Percentiles rank a stretch among this genome's conserved stretches.
Evolutionary conservation across 164 flowering plant species (phyloP).

Genomic region (Tinospora cordifolia): DNA sequence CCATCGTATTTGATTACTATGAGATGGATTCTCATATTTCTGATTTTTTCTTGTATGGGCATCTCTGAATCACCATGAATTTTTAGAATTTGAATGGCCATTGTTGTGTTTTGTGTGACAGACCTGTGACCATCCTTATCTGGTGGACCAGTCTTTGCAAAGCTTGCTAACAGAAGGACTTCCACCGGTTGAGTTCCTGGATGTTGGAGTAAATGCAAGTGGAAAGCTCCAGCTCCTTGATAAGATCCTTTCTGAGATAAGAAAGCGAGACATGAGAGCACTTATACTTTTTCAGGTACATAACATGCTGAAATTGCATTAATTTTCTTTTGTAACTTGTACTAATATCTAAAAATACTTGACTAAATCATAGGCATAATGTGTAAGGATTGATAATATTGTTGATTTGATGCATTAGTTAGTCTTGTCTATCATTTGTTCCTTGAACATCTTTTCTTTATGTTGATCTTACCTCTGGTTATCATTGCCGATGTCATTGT

Average conservation of each 20-base stretch:
- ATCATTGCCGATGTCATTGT: not conserved
- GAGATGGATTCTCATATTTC: not conserved
- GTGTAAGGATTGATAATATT: not conserved
- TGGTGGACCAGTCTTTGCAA: conserved; percentile 46
- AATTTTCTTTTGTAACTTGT: not conserved
- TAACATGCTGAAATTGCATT: not conserved
- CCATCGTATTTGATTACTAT: not conserved
- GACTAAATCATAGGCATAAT: not conserved
- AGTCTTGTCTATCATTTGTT: not conserved
- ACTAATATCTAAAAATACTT: not conserved
- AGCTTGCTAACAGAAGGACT: conserved; percentile 31
- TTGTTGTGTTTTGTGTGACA: conserved; percentile 18
- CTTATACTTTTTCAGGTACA: conserved; percentile 77
- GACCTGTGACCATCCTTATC: conserved; percentile 91
- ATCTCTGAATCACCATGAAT: not conserved
- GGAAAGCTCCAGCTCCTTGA: conserved; percentile 84
- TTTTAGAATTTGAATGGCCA: not conserved
- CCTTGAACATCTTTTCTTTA: not conserved
- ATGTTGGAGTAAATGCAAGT: conserved; percentile 75
- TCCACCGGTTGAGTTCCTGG: conserved; percentile 37
- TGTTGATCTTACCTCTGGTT: not conserved
- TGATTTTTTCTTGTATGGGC: not conserved
- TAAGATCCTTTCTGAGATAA: conserved; percentile 46
- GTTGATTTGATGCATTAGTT: not conserved
- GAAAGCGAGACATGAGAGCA: conserved; percentile 41